Percentiles rank a stretch among this genome's conserved stretches.
Conservation (phyloP, 225 moss, liverwort and hornwort genomes). For the Pseudoscleropodium purum region DNA sequence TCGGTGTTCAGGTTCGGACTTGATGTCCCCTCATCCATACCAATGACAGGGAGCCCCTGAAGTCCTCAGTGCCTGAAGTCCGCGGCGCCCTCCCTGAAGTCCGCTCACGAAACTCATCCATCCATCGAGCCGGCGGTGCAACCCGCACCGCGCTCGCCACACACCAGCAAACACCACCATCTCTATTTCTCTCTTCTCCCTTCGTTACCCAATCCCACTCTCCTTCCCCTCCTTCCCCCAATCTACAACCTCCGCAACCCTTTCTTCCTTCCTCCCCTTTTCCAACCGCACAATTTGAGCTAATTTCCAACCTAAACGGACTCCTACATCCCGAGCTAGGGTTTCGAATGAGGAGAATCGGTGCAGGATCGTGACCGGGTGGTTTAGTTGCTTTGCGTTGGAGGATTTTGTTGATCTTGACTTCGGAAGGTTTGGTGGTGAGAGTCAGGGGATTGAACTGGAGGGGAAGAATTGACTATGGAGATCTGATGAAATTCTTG, state of each 20-base stretch:
- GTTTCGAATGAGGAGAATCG: neutral
- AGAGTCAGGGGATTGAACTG: neutral
- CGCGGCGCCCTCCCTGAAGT: no score
- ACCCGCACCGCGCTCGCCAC: neutral
- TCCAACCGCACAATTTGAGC: neutral
- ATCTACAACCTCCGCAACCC: neutral
- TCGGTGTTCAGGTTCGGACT: neutral
- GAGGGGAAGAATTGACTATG: slow-evolving; percentile 1
- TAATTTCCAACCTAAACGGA: neutral
- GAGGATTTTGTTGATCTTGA: neutral
- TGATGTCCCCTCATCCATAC: neutral
- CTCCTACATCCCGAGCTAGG: neutral
- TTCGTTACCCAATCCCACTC: neutral
- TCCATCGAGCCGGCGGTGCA: neutral
- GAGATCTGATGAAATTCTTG: slow-evolving; percentile 34
- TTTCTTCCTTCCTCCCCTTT: neutral
- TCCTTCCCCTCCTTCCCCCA: neutral
- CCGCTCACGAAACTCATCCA: neutral
- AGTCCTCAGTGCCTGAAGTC: no score
- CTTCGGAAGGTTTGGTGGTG: neutral
- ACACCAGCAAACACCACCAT: neutral
- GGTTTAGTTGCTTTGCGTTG: neutral
- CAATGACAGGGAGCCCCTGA: no score
- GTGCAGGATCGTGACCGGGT: neutral
- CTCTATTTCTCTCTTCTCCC: neutral